Percentiles rank a stretch among this genome's conserved stretches.
These are phyloP conservation scores for Stropharia rugosoannulata DNA, from an alignment of 768 basidiomycete genomes.

Conservation along the genomic window DNA sequence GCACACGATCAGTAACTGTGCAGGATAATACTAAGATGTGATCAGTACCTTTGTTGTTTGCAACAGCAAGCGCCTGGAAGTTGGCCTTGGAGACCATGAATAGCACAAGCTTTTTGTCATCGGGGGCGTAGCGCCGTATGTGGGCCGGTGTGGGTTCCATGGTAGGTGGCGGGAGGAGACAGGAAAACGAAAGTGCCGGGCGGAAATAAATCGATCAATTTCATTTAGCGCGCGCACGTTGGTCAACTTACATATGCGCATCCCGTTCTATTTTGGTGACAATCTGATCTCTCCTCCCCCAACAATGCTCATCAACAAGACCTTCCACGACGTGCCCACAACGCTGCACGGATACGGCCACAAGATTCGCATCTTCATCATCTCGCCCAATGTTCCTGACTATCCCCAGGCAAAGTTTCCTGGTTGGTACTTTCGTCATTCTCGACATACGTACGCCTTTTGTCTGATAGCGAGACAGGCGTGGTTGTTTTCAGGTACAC, in stretches of 20 bases:
- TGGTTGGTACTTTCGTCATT: constrained; percentile 38
- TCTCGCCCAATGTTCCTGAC: constrained; percentile 73
- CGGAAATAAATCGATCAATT: constrained; percentile 1
- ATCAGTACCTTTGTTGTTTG: constrained; percentile 55
- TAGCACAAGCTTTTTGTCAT: constrained; percentile 59
- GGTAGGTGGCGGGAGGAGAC: constrained; percentile 6
- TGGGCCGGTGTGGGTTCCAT: constrained; percentile 41
- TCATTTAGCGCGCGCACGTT: constrained; percentile 10
- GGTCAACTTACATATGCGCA: not conserved
- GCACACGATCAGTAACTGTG: constrained; percentile 3
- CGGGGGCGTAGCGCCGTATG: constrained; percentile 51
- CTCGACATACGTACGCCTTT: not conserved
- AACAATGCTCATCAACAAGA: constrained; percentile 80
- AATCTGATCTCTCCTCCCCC: not conserved
- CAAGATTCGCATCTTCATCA: constrained; percentile 80
- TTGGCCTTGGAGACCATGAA: constrained; percentile 65
- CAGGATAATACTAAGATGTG: not conserved
- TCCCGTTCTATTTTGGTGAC: not conserved
- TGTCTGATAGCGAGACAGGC: constrained; percentile 39
- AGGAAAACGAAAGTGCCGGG: not conserved
- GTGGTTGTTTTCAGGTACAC: constrained; percentile 78
- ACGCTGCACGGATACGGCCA: constrained; percentile 56
- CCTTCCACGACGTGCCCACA: constrained; percentile 74
- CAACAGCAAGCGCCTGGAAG: constrained; percentile 66
- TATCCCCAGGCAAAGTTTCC: constrained; percentile 93